Evolutionary conservation across 2,329 filamentous ascomycete species (phyloP), one percentile per base, ranked within the genome.

Genomic region (Chaetomium strumarium): DNA sequence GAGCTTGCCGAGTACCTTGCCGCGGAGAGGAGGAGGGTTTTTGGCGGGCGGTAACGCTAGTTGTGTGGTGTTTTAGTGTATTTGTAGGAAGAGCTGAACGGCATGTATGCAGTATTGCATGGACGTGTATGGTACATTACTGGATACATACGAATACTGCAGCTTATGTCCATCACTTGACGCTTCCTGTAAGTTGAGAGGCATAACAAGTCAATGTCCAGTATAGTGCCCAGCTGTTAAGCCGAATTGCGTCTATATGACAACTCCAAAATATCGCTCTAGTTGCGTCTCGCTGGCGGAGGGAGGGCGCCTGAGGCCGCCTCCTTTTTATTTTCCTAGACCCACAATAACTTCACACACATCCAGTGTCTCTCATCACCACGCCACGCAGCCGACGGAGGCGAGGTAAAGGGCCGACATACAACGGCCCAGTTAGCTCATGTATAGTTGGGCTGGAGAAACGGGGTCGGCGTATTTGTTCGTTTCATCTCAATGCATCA

Each of bases 1-100:
- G 78, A 80, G 64, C 74, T 83, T 19, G 75, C 81, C 62, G 77
- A 84, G 63, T 64, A 82, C 34, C 69, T 85, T 49, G 76, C 73
- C 50, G 74, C 68, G 52, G 73, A 80, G 62, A 74, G 74, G 51
- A 76, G 76, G 61, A 72, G 66, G 56, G 57, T 64, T 37, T 60
- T 65, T 2, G 64, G 62, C 34, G 68, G 67, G 16, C 61, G 58
- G 53, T 59, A 61, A 41, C 50, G 6, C 29, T 50, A 20, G 51
- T 53, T 11, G 31, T 40, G 41, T 49, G 33, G 40, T 34, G 62
- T 50, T 59, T 59, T 50, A 45, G 56, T 58, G 51, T 56, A 55
- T 51, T 47, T 20, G 40, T 42, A 42, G 16, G 36, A n/a, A n/a
- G 10, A 14, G 13, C 5, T 8, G 16, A 17, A 14, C 16, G 13